Conservation (phyloP, 495 filamentous ascomycete genomes). For the Penicillium bovifimosum region DNA sequence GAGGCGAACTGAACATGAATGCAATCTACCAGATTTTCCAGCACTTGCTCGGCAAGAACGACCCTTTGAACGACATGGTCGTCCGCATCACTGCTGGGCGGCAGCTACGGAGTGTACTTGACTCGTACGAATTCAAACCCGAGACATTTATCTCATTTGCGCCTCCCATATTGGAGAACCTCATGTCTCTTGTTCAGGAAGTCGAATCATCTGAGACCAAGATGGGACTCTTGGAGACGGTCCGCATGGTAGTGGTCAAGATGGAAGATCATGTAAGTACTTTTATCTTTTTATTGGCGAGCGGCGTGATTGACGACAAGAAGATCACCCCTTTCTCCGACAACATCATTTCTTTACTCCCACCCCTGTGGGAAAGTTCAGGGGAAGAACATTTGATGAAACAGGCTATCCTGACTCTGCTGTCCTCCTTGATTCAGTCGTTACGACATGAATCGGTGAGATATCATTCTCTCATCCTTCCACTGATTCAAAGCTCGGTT, state of each 20-base stretch:
- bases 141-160: slow-evolving; percentile 70
- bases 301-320: slow-evolving; percentile 8
- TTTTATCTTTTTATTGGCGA: neutral
- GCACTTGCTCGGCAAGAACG: slow-evolving; percentile 72
- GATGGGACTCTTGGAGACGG: slow-evolving; percentile 77
- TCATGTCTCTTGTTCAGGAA: slow-evolving; percentile 73
- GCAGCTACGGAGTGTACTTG: slow-evolving; percentile 70
- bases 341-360: slow-evolving; percentile 72
- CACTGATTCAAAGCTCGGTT: slow-evolving; percentile 71
- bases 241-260: slow-evolving; percentile 70
- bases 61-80: slow-evolving; percentile 80
- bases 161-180: slow-evolving; percentile 55
- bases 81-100: slow-evolving; percentile 87
- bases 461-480: slow-evolving; percentile 69
- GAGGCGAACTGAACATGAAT: slow-evolving; percentile 55
- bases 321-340: slow-evolving; percentile 69
- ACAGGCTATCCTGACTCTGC: slow-evolving; percentile 79
- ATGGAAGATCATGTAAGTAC: slow-evolving; percentile 69
- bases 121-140: slow-evolving; percentile 74
- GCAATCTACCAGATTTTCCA: slow-evolving; percentile 87
- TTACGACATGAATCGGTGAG: slow-evolving; percentile 67
- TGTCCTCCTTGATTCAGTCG: slow-evolving; percentile 70
- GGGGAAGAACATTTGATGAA: slow-evolving; percentile 84
- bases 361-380: slow-evolving; percentile 75
- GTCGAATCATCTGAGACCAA: slow-evolving; percentile 82